Conservation (phyloP, 164 flowering plant genomes). For the Umbilicus rupestris region DNA sequence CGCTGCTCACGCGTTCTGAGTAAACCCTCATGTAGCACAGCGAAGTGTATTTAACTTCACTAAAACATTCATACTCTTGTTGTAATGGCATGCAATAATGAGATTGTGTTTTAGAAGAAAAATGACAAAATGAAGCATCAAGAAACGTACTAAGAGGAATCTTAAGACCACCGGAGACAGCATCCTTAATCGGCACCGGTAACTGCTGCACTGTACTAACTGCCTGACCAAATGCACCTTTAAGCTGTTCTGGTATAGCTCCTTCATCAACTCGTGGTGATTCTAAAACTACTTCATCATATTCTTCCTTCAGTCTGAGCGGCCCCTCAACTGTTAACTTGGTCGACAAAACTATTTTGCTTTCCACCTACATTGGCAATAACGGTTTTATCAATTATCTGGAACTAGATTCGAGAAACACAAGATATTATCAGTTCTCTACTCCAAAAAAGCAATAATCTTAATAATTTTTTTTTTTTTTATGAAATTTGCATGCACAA, state of each 20-base stretch:
- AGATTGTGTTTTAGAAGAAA: background rate
- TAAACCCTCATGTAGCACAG: background rate
- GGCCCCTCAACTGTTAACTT: constrained; percentile 86
- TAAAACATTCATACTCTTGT: background rate
- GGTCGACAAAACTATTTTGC: constrained; percentile 50
- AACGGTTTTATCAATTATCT: constrained; percentile 7
- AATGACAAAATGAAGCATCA: background rate
- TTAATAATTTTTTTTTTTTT: no score
- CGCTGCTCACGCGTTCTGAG: no score
- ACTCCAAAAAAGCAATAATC: background rate
- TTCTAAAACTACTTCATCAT: constrained; percentile 60
- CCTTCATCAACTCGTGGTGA: constrained; percentile 60
- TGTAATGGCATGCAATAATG: no score
- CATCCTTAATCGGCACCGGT: constrained; percentile 61
- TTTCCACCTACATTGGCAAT: constrained; percentile 62
- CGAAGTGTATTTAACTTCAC: background rate
- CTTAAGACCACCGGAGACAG: constrained; percentile 43
- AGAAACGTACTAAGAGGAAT: constrained; percentile 53
- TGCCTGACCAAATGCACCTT: constrained; percentile 63
- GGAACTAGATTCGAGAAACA: background rate
- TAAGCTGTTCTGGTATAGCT: constrained; percentile 67
- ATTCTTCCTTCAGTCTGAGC: constrained; percentile 81
- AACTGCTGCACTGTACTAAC: constrained; percentile 61
- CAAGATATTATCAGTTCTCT: background rate
- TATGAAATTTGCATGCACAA: no score